These are phyloP conservation scores for Trichophyton benhamiae DNA, from an alignment of 2,329 filamentous ascomycete species.

Conservation along the genomic window DNA sequence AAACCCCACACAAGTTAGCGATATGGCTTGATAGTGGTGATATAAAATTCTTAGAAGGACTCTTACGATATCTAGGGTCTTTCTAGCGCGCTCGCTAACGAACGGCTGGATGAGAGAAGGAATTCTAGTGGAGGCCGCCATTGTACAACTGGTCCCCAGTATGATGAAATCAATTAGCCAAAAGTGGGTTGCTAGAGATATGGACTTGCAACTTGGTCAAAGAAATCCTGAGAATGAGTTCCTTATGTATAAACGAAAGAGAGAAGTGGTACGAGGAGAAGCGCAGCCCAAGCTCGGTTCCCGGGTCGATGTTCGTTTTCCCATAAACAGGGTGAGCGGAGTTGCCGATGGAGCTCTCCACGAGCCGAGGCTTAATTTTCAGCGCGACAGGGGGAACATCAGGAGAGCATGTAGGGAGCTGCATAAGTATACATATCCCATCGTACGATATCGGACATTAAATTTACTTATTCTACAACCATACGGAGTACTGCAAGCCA, in stretches of 20 bases:
- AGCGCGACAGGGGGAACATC: not conserved
- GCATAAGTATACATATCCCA: too few species aligned
- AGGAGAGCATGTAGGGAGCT: too few species aligned
- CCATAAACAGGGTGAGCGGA: not conserved
- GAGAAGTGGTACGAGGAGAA: not conserved
- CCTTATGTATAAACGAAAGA: not conserved
- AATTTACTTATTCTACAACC: too few species aligned
- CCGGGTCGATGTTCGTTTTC: not conserved
- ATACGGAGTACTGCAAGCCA: too few species aligned
- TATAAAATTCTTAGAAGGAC: not conserved
- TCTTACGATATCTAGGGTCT: conserved; percentile 62
- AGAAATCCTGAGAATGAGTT: not conserved
- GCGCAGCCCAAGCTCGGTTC: not conserved
- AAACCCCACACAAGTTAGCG: conserved; percentile 5
- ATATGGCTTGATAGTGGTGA: not conserved
- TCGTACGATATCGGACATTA: too few species aligned
- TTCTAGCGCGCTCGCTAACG: conserved; percentile 74
- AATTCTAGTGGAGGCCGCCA: conserved; percentile 43
- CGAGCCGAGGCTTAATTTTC: conserved; percentile 4
- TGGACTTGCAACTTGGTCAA: not conserved
- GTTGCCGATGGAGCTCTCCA: not conserved
- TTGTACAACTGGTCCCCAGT: conserved; percentile 16
- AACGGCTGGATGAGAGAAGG: conserved; percentile 47
- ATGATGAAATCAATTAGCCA: not conserved
- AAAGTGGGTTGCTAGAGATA: not conserved